Percentiles rank a stretch among this genome's conserved stretches.
Evolutionary conservation across 371 early-diverging fungal species (phyloP).

Genomic region (Mortierella sp.): DNA sequence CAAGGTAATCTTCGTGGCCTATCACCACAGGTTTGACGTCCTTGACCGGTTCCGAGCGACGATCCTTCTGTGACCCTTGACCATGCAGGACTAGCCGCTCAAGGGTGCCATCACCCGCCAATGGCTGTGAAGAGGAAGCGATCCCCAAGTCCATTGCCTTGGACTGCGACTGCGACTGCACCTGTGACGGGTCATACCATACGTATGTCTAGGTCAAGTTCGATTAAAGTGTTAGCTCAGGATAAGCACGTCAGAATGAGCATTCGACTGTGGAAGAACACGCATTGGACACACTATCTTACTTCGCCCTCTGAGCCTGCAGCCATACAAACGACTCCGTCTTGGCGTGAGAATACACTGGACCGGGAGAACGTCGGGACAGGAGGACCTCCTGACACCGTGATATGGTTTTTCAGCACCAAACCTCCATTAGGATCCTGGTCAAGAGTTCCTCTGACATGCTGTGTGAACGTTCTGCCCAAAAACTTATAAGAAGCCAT

Average conservation of each 20-base stretch:
- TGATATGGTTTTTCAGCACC: slow-evolving; percentile 20
- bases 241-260: no score
- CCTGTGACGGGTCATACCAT: not conserved
- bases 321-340: slow-evolving; percentile 38
- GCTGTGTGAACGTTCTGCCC: slow-evolving; percentile 11
- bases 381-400: slow-evolving; percentile 26
- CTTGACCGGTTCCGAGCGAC: slow-evolving; percentile 1
- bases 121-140: not conserved
- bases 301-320: slow-evolving; percentile 36
- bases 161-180: not conserved
- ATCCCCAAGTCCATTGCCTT: not conserved
- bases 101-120: slow-evolving; percentile 1
- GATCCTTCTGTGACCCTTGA: not conserved
- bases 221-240: not conserved
- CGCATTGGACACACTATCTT: not conserved
- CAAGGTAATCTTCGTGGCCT: slow-evolving; percentile 30
- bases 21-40: slow-evolving; percentile 33
- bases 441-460: slow-evolving; percentile 25
- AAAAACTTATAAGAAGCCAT: slow-evolving; percentile 39
- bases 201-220: slow-evolving; percentile 2
- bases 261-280: no score
- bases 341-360: slow-evolving; percentile 22
- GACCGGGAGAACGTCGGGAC: slow-evolving; percentile 23
- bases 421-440: slow-evolving; percentile 9
- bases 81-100: slow-evolving; percentile 1